Base-by-base conservation (phyloP, 495 filamentous ascomycete genomes). In the Glarea lozoyensis region DNA sequence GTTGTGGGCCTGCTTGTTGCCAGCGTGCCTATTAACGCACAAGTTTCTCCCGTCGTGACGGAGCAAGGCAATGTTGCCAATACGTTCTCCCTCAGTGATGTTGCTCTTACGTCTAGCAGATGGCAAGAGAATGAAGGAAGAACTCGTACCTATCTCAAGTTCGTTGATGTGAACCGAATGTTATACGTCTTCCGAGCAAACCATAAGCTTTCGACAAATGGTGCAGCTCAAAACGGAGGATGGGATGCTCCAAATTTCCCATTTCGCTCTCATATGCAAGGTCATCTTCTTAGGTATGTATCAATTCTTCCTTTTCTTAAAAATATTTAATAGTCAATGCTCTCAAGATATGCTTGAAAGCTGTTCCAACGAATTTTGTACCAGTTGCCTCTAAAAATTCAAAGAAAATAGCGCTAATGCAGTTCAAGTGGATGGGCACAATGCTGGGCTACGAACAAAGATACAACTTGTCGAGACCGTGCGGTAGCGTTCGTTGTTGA, bases 191-290 rank as follows among this genome's bases (percentile, higher is more conserved):
- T 65, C 46, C 57, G 62, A 1, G 27, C 46, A 7, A 65, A 54
- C 46, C 62, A 65, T 43, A 42, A 49, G 11, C 38, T 63, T 0
- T 57, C 56, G 11, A 63, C 60, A 17, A 49, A 54, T 2, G 54
- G 57, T 3, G 62, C 59, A 3, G 19, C 45, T 3, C 17, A 46
- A 2, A 62, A 62, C 41, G 57, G 57, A 10, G 62, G 62, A 10
- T 65, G 62, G 62, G 62, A 65, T 48, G 59, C 52, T 1, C 62
- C 62, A 3, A 42, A 50, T 34, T 65, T 65, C 32, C 62, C 62
- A 12, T 65, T 65, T 39, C 62, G 62, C 27, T 51, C 55, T 10
- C 62, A 65, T 27, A 34, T 48, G 32, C 62, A 65, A 42, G 62
- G 62, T 2, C 62, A 65, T 48, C 54, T 52, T 12, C 59, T 65